Percentiles rank a stretch among this genome's conserved stretches.
Evolutionary conservation across 2,329 filamentous ascomycete genomes (phyloP).

Genomic region (Periconia sp.): DNA sequence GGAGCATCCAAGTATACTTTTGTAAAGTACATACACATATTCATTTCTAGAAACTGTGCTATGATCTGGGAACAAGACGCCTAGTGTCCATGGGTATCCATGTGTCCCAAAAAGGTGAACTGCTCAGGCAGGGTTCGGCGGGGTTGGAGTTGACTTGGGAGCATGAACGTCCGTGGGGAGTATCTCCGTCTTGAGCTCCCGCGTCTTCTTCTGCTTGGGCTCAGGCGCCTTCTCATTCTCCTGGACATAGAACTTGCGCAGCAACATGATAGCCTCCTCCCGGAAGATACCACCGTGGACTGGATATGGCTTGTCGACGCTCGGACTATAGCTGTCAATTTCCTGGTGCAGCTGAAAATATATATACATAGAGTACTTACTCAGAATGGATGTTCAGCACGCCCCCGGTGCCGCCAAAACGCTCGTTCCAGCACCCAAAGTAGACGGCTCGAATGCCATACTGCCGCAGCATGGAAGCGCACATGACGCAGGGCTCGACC

Average conservation of each 20-base stretch:
- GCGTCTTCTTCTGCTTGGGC: conserved; percentile 68
- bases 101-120: too few species aligned
- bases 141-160: too few species aligned
- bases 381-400: conserved; percentile 86
- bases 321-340: conserved; percentile 54
- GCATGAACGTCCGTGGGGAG: conserved; percentile 52
- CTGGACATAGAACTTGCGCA: conserved; percentile 95
- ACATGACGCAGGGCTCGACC: conserved; percentile 99
- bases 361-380: conserved; percentile 45
- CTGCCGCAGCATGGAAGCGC: conserved; percentile 88
- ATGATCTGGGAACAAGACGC: too few species aligned
- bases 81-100: too few species aligned
- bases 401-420: conserved; percentile 94
- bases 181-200: conserved; percentile 67
- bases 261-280: conserved; percentile 89
- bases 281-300: conserved; percentile 87
- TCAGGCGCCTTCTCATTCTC: conserved; percentile 86
- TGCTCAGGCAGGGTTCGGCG: too few species aligned
- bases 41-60: too few species aligned
- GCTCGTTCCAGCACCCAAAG: conserved; percentile 94
- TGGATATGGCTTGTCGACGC: conserved; percentile 78
- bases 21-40: too few species aligned
- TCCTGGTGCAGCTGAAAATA: background rate
- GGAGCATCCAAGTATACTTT: too few species aligned
- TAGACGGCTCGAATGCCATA: conserved; percentile 88